Evolutionary conservation across 805 yeast species (phyloP).

Genomic region (Zygosaccharomyces lentus): DNA sequence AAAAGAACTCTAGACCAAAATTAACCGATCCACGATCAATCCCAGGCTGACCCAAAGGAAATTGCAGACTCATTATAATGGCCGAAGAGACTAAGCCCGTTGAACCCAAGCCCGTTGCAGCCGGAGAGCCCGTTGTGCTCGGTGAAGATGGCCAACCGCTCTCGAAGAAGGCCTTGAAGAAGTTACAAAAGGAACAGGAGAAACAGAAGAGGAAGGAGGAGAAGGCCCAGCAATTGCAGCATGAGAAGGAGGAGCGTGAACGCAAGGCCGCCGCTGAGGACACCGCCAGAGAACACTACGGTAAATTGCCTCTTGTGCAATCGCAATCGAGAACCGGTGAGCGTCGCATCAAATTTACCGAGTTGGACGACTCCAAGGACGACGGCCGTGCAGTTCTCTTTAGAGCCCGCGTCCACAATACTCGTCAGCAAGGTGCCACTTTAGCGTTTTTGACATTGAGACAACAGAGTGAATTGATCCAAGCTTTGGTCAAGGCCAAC

Average conservation of each 20-base stretch:
- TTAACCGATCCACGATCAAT: background rate
- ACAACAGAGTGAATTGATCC: conserved; percentile 80
- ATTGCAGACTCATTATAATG: background rate
- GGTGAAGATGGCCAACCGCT: conserved; percentile 87
- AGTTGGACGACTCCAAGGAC: conserved; percentile 39
- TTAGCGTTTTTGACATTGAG: conserved; percentile 87
- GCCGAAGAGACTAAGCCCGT: conserved; percentile 6
- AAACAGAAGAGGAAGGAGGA: conserved; percentile 91
- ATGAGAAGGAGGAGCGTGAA: conserved; percentile 76
- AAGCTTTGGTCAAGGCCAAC: conserved; percentile 77
- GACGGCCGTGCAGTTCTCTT: conserved; percentile 77
- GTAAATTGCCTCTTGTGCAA: conserved; percentile 83
- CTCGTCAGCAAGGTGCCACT: conserved; percentile 94
- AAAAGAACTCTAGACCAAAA: background rate
- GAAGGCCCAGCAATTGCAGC: conserved; percentile 80
- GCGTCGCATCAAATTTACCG: conserved; percentile 53
- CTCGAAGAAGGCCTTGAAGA: conserved; percentile 92
- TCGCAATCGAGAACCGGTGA: conserved; percentile 79
- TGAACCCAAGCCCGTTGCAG: conserved; percentile 1
- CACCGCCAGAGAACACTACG: conserved; percentile 83
- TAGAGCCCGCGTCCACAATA: conserved; percentile 91
- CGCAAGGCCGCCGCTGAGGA: conserved; percentile 73
- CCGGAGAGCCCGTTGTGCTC: conserved; percentile 32
- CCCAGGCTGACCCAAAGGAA: background rate
- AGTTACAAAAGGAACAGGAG: conserved; percentile 87